Conservation (phyloP, 73 alveolate species). For the Blepharisma stoltei region DNA sequence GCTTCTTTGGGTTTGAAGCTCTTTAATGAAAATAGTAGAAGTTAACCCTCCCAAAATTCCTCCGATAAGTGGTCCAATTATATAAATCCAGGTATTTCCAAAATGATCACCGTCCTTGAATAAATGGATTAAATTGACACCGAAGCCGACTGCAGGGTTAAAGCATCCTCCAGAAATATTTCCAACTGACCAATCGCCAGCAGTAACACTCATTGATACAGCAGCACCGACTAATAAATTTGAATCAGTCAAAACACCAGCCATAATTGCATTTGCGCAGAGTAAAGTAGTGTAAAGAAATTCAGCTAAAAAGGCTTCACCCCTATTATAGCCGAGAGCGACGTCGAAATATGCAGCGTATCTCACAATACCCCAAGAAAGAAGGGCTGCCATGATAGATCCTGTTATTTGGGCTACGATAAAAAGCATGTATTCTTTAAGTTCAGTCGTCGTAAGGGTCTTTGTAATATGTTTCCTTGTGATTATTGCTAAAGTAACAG, state of each 20-base stretch:
- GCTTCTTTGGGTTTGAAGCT: background rate
- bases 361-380: constrained; percentile 7
- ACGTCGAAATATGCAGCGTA: background rate
- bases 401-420: background rate
- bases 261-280: background rate
- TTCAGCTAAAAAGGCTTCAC: constrained; percentile 20
- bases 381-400: background rate
- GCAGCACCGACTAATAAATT: background rate
- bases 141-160: constrained; percentile 22
- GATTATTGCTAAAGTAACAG: constrained; percentile 12
- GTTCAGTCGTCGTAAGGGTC: background rate
- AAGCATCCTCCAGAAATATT: constrained; percentile 13
- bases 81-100: constrained; percentile 22
- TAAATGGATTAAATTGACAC: background rate
- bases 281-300: constrained; percentile 1
- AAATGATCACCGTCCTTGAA: background rate
- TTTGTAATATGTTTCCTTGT: background rate
- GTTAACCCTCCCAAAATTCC: background rate
- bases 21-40: background rate
- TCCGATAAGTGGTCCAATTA: constrained; percentile 6
- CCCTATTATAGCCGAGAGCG: background rate
- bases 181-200: constrained; percentile 15
- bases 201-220: background rate
- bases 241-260: background rate
- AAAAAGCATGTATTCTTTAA: background rate